Conservation (phyloP, 192 early-diverging fungal genomes). For the Coemansia sp. region DNA sequence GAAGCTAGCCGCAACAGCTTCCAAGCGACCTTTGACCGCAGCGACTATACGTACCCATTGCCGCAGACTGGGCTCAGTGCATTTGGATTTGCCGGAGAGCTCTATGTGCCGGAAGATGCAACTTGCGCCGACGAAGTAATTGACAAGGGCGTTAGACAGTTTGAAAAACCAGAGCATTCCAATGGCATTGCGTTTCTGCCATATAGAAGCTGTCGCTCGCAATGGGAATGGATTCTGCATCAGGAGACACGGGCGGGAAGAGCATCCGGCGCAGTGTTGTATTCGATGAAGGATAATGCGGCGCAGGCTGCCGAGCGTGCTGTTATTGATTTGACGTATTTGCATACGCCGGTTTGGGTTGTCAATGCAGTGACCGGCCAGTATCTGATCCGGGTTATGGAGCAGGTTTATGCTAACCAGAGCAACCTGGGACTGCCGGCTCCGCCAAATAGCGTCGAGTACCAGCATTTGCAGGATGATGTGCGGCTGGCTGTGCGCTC, state of each 20-base stretch:
- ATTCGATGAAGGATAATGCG: conserved; percentile 46
- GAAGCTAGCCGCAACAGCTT: background rate
- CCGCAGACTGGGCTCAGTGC: conserved; percentile 30
- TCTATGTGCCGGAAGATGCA: conserved; percentile 27
- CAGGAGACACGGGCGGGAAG: conserved; percentile 19
- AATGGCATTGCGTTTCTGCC: conserved; percentile 45
- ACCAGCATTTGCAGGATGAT: conserved; percentile 15
- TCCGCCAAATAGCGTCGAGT: conserved; percentile 23
- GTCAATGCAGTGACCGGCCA: conserved; percentile 36
- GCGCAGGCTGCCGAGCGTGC: conserved; percentile 39
- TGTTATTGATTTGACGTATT: conserved; percentile 11
- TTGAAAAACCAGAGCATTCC: conserved; percentile 1
- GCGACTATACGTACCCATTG: conserved; percentile 43
- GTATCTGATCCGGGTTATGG: conserved; percentile 21
- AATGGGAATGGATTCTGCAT: conserved; percentile 33
- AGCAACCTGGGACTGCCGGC: background rate
- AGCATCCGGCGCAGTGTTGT: conserved; percentile 31
- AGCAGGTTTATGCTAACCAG: background rate
- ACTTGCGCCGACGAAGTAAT: conserved; percentile 36
- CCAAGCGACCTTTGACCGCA: conserved; percentile 46
- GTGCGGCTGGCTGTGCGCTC: conserved; percentile 14
- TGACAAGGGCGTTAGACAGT: background rate
- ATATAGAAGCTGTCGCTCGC: conserved; percentile 27
- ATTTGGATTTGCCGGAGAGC: conserved; percentile 40
- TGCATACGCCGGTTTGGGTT: conserved; percentile 42